These are phyloP conservation scores for Cystobasidium tubakii DNA, from an alignment of 768 basidiomycete genomes.

Conservation along the genomic window DNA sequence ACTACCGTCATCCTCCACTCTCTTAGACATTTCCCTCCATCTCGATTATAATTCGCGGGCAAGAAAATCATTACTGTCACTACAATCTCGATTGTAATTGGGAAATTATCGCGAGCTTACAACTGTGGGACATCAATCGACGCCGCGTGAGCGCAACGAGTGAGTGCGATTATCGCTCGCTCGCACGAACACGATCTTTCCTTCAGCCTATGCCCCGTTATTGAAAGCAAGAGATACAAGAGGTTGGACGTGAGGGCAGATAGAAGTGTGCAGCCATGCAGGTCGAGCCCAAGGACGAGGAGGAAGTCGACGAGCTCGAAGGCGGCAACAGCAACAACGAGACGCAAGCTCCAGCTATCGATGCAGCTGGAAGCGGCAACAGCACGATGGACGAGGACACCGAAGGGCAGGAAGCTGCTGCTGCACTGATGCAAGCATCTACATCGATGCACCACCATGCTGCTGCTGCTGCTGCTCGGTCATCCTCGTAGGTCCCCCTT, in stretches of 20 bases:
- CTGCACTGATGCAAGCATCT: not conserved
- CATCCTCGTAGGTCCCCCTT: not conserved
- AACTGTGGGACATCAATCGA: too few species aligned
- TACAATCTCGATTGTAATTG: too few species aligned
- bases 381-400: not conserved
- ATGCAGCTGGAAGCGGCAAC: not conserved
- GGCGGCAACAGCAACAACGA: not conserved
- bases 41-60: too few species aligned
- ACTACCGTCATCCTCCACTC: too few species aligned
- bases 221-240: not conserved
- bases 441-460: not conserved
- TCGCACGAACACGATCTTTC: not conserved
- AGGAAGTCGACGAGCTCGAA: constrained; percentile 7
- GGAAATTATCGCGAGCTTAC: too few species aligned
- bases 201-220: not conserved
- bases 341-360: not conserved
- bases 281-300: constrained; percentile 9
- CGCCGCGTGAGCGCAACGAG: too few species aligned
- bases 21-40: too few species aligned
- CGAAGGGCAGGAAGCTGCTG: not conserved
- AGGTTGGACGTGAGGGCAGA: not conserved
- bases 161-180: too few species aligned
- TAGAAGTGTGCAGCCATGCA: not conserved
- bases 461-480: not conserved
- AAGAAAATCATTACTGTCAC: too few species aligned